Evolutionary conservation across 2,329 filamentous ascomycete genomes (phyloP).

Genomic region (Xylaria sp.): DNA sequence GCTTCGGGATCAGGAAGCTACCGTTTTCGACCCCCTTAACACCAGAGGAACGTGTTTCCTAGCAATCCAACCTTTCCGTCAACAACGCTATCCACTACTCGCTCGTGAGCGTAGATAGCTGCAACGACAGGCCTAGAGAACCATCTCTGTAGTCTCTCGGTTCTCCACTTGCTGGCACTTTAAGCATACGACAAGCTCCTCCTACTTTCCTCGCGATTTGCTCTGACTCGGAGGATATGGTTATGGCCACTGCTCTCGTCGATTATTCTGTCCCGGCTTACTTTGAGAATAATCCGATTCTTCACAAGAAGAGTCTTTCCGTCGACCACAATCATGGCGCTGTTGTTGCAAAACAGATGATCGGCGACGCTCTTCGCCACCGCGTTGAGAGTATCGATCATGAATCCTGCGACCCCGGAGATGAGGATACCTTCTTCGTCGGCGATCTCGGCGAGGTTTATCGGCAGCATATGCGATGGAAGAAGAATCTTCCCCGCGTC

Average conservation of each 20-base stretch:
- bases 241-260: constrained; percentile 71
- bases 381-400: constrained; percentile 87
- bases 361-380: constrained; percentile 86
- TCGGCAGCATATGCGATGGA: constrained; percentile 98
- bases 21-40: constrained; percentile 96
- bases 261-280: constrained; percentile 64
- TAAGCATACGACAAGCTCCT: constrained; percentile 39
- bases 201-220: constrained; percentile 33
- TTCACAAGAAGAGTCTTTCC: constrained; percentile 52
- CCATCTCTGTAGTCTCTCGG: constrained; percentile 38
- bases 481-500: constrained; percentile 89
- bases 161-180: constrained; percentile 33
- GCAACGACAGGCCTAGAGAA: constrained; percentile 26
- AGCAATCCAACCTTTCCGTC: constrained; percentile 37
- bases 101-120: constrained; percentile 21
- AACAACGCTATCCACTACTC: constrained; percentile 38
- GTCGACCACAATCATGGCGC: constrained; percentile 56
- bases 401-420: constrained; percentile 88
- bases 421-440: constrained; percentile 98
- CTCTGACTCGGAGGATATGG: constrained; percentile 64
- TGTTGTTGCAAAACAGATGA: constrained; percentile 77
- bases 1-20: constrained; percentile 91
- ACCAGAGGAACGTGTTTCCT: constrained; percentile 53
- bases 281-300: constrained; percentile 59
- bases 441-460: constrained; percentile 98